Evolutionary conservation across 2,329 filamentous ascomycete genomes (phyloP).

Genomic region (Hypoxylon sp.): DNA sequence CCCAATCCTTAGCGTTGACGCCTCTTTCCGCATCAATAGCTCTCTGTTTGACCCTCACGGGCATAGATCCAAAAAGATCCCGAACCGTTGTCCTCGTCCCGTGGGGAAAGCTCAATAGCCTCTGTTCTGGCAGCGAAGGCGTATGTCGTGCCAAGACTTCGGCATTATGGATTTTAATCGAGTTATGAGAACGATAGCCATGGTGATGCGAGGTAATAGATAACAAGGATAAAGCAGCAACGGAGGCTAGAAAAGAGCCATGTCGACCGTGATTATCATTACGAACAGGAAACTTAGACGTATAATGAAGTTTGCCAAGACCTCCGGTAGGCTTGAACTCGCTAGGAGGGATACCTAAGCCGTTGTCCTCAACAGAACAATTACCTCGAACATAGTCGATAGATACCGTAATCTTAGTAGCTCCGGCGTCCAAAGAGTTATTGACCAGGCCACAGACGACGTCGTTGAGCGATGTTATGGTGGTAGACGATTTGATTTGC

Average conservation of each 20-base stretch:
- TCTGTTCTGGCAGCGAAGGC: slow-evolving; percentile 72
- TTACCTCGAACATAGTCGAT: slow-evolving; percentile 83
- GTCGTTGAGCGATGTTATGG: slow-evolving; percentile 80
- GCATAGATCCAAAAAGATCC: slow-evolving; percentile 91
- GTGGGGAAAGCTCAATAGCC: slow-evolving; percentile 69
- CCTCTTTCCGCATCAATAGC: slow-evolving; percentile 67
- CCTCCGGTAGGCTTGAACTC: slow-evolving; percentile 82
- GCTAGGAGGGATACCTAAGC: slow-evolving; percentile 77
- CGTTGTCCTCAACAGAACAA: slow-evolving; percentile 88
- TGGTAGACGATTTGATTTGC: slow-evolving; percentile 88
- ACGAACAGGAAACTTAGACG: slow-evolving; percentile 76
- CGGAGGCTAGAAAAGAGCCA: slow-evolving; percentile 83
- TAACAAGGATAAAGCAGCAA: slow-evolving; percentile 82
- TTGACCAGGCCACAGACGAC: slow-evolving; percentile 81
- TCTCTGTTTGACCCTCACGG: slow-evolving; percentile 88
- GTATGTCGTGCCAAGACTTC: slow-evolving; percentile 74
- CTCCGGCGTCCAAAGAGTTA: slow-evolving; percentile 87
- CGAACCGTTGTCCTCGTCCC: slow-evolving; percentile 84
- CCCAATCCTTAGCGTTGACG: slow-evolving; percentile 75
- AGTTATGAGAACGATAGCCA: slow-evolving; percentile 72
- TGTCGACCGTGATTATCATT: slow-evolving; percentile 73
- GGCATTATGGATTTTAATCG: slow-evolving; percentile 79
- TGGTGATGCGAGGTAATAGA: slow-evolving; percentile 81
- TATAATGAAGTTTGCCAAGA: slow-evolving; percentile 80
- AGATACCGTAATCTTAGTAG: slow-evolving; percentile 76